phyloP scores from a whole-genome alignment of 2,329 filamentous ascomycete genomes.

The Clonostachys chloroleuca region DNA sequence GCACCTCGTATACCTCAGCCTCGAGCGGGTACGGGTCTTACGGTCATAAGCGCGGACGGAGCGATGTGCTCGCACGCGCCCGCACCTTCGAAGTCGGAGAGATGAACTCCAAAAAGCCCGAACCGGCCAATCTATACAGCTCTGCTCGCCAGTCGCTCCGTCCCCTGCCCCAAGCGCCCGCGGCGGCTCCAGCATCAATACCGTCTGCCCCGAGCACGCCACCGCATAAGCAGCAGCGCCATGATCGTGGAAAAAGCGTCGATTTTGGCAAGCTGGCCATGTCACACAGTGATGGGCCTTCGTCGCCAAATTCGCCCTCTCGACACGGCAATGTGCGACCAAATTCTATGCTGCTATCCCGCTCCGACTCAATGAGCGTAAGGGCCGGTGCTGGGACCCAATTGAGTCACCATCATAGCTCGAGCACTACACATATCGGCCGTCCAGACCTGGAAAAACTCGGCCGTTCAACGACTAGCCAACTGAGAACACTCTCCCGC shows the following conservation, averaged over 20 bases:
- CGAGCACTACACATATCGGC: constrained; percentile 38
- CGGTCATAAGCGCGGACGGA: constrained; percentile 69
- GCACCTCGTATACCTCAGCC: constrained; percentile 62
- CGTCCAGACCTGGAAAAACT: constrained; percentile 75
- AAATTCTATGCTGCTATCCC: constrained; percentile 57
- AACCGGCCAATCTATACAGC: constrained; percentile 63
- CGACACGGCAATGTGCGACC: constrained; percentile 41
- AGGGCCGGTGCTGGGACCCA: constrained; percentile 22
- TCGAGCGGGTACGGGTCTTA: constrained; percentile 51
- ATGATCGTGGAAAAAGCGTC: constrained; percentile 60
- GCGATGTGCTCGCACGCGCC: constrained; percentile 59
- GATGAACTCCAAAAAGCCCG: constrained; percentile 34
- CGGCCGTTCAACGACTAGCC: constrained; percentile 83
- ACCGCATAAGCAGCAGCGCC: constrained; percentile 17
- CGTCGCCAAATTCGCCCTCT: constrained; percentile 34
- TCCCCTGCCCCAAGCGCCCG: constrained; percentile 65
- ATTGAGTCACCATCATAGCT: constrained; percentile 21
- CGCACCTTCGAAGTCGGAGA: constrained; percentile 38
- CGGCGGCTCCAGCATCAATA: constrained; percentile 31
- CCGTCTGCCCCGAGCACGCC: constrained; percentile 16
- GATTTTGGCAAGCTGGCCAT: constrained; percentile 54
- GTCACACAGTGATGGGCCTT: constrained; percentile 33
- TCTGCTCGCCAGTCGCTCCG: constrained; percentile 73
- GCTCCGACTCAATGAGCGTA: constrained; percentile 46
- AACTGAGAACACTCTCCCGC: constrained; percentile 82